A percentile compares a stretch with the other conserved stretches of the same genome.
phyloP scores from a whole-genome alignment of 164 flowering plant genomes.

The Vitis vinifera region ASM3070453v1 NC_081805.1:652501-653000 shows the following conservation, averaged over 20 bases:
- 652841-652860: slow-evolving; percentile 89
- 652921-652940: slow-evolving; percentile 88
- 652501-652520: too few species aligned
- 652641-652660: slow-evolving; percentile 57
- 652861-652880: slow-evolving; percentile 54
- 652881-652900: slow-evolving; percentile 73
- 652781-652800: slow-evolving; percentile 89
- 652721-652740: slow-evolving; percentile 76
- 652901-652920: slow-evolving; percentile 84
- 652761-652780: slow-evolving; percentile 80
- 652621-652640: slow-evolving; percentile 54
- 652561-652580: slow-evolving; percentile 61
- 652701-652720: slow-evolving; percentile 61
- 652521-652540: neutral
- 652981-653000: slow-evolving; percentile 59
- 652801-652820: slow-evolving; percentile 70
- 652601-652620: slow-evolving; percentile 45
- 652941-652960: slow-evolving; percentile 83
- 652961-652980: slow-evolving; percentile 64
- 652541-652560: slow-evolving; percentile 32
- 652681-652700: slow-evolving; percentile 60
- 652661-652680: slow-evolving; percentile 34
- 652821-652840: slow-evolving; percentile 91
- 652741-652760: slow-evolving; percentile 55
- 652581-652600: slow-evolving; percentile 44